Evolutionary conservation across 2,329 filamentous ascomycete genomes (phyloP).

Genomic region (Aspergillus alliaceus): DNA sequence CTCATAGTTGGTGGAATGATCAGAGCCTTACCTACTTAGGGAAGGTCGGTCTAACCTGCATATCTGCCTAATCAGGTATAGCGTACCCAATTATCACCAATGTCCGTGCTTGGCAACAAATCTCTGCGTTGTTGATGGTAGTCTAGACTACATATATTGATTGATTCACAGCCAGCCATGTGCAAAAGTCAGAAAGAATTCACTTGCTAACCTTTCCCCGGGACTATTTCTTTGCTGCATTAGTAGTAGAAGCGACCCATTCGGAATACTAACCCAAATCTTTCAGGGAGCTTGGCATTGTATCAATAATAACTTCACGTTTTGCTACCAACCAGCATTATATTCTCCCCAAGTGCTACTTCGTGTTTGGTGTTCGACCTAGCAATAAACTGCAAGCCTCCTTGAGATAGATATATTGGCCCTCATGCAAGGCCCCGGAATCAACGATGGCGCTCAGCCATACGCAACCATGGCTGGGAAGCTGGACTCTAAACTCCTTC

Average conservation of each 20-base stretch:
- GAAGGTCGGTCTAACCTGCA: no score
- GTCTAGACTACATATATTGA: neutral
- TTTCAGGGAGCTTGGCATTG: neutral
- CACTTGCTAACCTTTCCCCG: neutral
- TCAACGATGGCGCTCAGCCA: constrained; percentile 24
- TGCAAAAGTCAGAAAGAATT: neutral
- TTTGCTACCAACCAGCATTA: neutral
- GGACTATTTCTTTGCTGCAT: neutral
- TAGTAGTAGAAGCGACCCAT: neutral
- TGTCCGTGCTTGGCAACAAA: no score
- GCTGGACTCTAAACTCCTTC: constrained; percentile 33
- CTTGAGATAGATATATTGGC: neutral
- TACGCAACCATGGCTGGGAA: constrained; percentile 36
- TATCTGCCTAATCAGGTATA: no score
- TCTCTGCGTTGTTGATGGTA: no score
- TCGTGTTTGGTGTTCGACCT: neutral
- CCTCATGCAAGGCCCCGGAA: constrained; percentile 4
- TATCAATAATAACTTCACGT: neutral
- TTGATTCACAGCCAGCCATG: neutral
- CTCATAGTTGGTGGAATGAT: no score
- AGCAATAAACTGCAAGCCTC: neutral
- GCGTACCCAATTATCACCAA: no score
- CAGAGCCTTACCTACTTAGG: no score
- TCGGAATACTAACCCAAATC: neutral
- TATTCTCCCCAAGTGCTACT: neutral